A percentile compares a stretch with the other conserved stretches of the same genome.
phyloP scores from a whole-genome alignment of 345 rosid genomes.

The Euphorbia pulcherrima region DNA sequence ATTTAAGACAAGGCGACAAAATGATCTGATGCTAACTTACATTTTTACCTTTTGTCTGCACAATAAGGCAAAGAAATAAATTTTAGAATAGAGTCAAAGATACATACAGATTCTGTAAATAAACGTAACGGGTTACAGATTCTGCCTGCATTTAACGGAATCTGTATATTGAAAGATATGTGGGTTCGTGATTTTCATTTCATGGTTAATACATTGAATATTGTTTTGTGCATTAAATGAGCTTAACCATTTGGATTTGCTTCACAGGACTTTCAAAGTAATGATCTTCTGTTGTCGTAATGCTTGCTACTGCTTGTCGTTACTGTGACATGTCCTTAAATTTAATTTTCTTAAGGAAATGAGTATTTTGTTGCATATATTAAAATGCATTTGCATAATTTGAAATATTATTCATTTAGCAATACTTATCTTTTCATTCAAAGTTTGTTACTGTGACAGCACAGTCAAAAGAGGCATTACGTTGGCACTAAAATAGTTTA shows the following conservation, averaged over 20 bases:
- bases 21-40: background rate
- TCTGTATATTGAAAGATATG: background rate
- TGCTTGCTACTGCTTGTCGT: background rate
- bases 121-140: too few relatives aligned
- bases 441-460: background rate
- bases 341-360: conserved; percentile 1
- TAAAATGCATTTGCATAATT: background rate
- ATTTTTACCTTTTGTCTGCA: background rate
- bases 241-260: background rate
- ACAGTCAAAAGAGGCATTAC: background rate
- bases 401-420: background rate
- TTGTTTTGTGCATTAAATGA: background rate
- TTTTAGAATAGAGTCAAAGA: background rate
- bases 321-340: background rate
- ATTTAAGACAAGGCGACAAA: background rate
- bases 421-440: background rate
- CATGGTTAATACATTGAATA: background rate
- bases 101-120: too few relatives aligned
- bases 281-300: background rate
- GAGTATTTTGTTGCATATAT: background rate
- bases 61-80: background rate
- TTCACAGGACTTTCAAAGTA: background rate
- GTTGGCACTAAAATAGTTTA: background rate
- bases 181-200: background rate
- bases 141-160: background rate